Percentiles rank a stretch among this genome's conserved stretches.
Evolutionary conservation across 345 rosid genomes (phyloP).

Genomic region (Aethionema arabicum): DNA sequence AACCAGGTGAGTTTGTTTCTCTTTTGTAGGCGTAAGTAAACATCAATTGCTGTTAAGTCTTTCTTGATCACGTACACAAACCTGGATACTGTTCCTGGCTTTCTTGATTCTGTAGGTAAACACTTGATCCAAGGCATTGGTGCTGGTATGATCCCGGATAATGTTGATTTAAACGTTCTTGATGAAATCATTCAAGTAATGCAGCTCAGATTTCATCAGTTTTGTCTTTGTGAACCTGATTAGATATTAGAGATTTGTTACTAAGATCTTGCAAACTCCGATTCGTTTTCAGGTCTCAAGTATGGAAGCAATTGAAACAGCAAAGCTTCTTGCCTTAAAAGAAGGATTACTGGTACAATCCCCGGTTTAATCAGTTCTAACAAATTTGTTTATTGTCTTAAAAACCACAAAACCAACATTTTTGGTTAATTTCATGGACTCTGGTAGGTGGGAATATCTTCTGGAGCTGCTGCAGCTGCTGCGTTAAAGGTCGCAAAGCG

Average conservation of each 20-base stretch:
- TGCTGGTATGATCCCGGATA: conserved; percentile 38
- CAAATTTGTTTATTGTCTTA: background rate
- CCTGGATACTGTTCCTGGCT: background rate
- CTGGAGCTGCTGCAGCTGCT: conserved; percentile 72
- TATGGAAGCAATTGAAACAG: conserved; percentile 52
- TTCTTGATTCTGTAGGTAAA: conserved; percentile 29
- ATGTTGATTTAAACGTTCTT: conserved; percentile 41
- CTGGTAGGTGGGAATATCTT: conserved; percentile 64
- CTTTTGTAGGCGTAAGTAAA: background rate
- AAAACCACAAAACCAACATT: background rate
- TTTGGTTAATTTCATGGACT: background rate
- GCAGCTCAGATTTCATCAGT: conserved; percentile 14
- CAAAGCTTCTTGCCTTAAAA: conserved; percentile 51
- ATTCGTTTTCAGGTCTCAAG: conserved; percentile 44
- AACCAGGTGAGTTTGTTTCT: conserved; percentile 31
- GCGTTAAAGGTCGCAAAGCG: conserved; percentile 59
- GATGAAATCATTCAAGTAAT: conserved; percentile 46
- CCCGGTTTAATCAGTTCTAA: background rate
- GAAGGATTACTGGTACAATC: conserved; percentile 59
- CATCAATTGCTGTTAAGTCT: conserved; percentile 12
- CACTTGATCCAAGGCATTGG: conserved; percentile 59
- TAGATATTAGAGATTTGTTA: conserved; percentile 14
- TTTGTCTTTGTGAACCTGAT: background rate
- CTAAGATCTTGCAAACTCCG: background rate
- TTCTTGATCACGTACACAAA: conserved; percentile 10